A percentile compares a stretch with the other conserved stretches of the same genome.
phyloP scores from a whole-genome alignment of 306 rosid species.

The Spatholobus suberectus region DNA sequence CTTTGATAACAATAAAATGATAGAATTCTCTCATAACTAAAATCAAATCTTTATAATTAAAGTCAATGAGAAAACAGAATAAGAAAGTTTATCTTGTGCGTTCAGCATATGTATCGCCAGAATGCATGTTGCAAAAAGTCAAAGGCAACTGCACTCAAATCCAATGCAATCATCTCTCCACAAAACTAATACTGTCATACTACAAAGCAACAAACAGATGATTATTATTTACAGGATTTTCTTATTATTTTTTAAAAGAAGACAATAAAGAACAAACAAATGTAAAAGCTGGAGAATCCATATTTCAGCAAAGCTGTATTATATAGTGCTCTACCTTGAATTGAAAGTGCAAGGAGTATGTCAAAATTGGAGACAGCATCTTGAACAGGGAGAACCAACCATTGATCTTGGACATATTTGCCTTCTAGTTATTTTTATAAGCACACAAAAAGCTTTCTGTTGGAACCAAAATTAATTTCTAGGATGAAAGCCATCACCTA shows the following conservation, averaged over 20 bases:
- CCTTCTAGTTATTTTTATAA: slow-evolving; percentile 22
- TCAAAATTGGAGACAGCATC: slow-evolving; percentile 21
- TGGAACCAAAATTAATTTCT: no score
- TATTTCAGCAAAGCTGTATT: background rate
- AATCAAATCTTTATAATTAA: background rate
- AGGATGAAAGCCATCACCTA: no score
- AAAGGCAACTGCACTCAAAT: background rate
- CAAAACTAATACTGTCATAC: background rate
- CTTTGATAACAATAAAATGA: slow-evolving; percentile 3
- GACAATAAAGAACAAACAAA: background rate
- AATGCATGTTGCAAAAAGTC: background rate
- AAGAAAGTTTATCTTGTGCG: background rate
- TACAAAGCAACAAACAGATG: background rate
- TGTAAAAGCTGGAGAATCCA: background rate
- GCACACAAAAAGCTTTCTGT: slow-evolving; percentile 26
- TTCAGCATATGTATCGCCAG: background rate
- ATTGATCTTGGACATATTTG: background rate
- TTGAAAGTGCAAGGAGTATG: background rate
- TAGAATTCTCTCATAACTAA: background rate
- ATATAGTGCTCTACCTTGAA: background rate
- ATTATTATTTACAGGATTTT: background rate
- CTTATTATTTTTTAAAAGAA: background rate
- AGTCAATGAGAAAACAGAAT: background rate
- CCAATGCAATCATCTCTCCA: background rate
- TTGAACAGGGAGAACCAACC: slow-evolving; percentile 18